phyloP scores from a whole-genome alignment of 768 basidiomycete genomes.

The Naganishia kalamii region DNA sequence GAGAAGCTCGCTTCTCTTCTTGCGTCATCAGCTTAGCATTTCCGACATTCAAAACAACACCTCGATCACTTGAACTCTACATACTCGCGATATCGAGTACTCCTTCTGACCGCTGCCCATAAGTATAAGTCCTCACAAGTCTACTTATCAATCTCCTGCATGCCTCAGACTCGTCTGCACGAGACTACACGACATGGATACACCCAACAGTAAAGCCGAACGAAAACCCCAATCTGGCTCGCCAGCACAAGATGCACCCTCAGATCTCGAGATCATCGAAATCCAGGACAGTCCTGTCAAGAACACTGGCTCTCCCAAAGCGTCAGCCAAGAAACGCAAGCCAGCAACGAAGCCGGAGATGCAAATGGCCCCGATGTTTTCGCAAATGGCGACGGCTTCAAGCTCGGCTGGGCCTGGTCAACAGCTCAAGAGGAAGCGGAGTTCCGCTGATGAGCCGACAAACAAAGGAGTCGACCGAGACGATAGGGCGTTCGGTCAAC shows the following conservation, averaged over 20 bases:
- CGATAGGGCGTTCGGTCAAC: neutral
- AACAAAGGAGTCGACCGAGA: neutral
- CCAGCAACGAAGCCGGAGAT: neutral
- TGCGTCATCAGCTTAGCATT: neutral
- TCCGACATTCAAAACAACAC: too few relatives aligned
- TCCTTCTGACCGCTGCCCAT: too few relatives aligned
- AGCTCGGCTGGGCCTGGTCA: neutral
- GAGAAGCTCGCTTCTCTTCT: neutral
- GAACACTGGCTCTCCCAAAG: neutral
- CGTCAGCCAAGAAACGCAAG: neutral
- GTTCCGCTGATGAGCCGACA: neutral
- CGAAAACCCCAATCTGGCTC: neutral
- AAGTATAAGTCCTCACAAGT: too few relatives aligned
- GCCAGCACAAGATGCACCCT: neutral
- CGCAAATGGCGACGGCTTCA: neutral
- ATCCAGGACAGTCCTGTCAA: constrained; percentile 18
- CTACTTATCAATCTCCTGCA: neutral
- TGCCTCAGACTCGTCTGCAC: neutral
- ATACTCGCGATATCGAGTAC: too few relatives aligned
- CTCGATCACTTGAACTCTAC: too few relatives aligned
- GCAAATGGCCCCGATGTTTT: constrained; percentile 10
- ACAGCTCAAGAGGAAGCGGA: neutral
- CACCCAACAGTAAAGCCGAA: neutral
- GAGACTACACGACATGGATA: neutral
- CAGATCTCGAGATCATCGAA: constrained; percentile 13